phyloP scores from a whole-genome alignment of 2,329 filamentous ascomycete genomes.

The Rutstroemia sp. region DNA sequence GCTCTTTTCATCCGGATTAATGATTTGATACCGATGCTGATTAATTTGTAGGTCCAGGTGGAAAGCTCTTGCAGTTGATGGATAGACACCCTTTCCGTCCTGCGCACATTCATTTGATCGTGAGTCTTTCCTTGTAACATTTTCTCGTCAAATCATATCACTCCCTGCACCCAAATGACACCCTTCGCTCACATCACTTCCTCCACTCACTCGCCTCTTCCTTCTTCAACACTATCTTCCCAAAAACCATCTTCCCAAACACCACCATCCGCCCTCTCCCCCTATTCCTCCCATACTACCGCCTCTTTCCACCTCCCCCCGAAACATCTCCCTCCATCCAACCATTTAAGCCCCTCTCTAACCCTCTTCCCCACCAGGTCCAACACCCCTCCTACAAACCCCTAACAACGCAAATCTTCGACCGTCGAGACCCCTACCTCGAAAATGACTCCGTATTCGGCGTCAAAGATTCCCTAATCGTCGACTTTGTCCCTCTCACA shows the following conservation, averaged over 20 bases:
- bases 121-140: conserved; percentile 27
- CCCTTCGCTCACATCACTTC: background rate
- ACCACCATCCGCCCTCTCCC: too few relatives aligned
- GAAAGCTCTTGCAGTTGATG: conserved; percentile 48
- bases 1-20: background rate
- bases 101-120: conserved; percentile 56
- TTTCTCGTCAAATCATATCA: too few relatives aligned
- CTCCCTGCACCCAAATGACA: background rate
- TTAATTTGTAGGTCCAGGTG: conserved; percentile 41
- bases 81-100: conserved; percentile 55
- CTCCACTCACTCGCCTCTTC: background rate
- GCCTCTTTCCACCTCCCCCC: background rate
- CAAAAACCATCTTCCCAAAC: too few relatives aligned
- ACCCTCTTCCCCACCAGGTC: conserved; percentile 9
- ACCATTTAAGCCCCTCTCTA: background rate
- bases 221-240: background rate
- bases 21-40: background rate
- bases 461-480: conserved; percentile 44
- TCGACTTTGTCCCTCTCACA: conserved; percentile 41
- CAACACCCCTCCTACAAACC: conserved; percentile 45
- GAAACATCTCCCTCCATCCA: background rate
- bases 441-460: conserved; percentile 43
- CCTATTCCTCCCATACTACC: background rate
- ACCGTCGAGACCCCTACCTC: conserved; percentile 59
- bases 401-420: conserved; percentile 72